Evolutionary conservation across 495 filamentous ascomycete genomes (phyloP).

Genomic region (Penicillium odoratum): DNA sequence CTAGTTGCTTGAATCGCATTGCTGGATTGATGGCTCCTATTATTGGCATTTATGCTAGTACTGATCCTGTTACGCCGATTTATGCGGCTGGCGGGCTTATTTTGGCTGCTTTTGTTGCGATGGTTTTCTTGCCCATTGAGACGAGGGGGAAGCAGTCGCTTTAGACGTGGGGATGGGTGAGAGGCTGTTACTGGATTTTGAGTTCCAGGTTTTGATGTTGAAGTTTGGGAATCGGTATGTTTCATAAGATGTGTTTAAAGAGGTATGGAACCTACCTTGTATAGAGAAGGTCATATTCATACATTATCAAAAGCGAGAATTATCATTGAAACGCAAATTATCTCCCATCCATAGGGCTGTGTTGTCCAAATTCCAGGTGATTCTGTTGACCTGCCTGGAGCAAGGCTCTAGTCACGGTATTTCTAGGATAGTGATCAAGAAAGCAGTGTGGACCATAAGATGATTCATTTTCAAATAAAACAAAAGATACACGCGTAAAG

Average conservation of each 20-base stretch:
- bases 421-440: not conserved
- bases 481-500: constrained; percentile 2
- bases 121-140: constrained; percentile 49
- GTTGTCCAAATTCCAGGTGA: too few relatives aligned
- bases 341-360: too few relatives aligned
- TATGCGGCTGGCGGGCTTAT: constrained; percentile 46
- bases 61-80: constrained; percentile 43
- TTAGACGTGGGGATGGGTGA: constrained; percentile 9
- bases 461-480: not conserved
- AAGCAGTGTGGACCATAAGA: not conserved
- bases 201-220: too few relatives aligned
- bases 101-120: constrained; percentile 43
- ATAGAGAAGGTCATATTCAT: too few relatives aligned
- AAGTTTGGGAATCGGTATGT: too few relatives aligned
- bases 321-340: too few relatives aligned
- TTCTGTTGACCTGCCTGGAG: too few relatives aligned
- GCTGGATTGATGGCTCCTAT: constrained; percentile 53
- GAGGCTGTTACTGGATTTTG: too few relatives aligned
- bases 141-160: constrained; percentile 43
- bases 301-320: too few relatives aligned
- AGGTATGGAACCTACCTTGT: too few relatives aligned
- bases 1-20: constrained; percentile 52
- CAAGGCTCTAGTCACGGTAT: not conserved
- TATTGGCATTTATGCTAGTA: constrained; percentile 45
- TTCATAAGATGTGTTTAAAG: too few relatives aligned